These are phyloP conservation scores for Chrysanthemum makinoi DNA, from an alignment of 129 eudicot genomes.

Conservation along the genomic window DNA sequence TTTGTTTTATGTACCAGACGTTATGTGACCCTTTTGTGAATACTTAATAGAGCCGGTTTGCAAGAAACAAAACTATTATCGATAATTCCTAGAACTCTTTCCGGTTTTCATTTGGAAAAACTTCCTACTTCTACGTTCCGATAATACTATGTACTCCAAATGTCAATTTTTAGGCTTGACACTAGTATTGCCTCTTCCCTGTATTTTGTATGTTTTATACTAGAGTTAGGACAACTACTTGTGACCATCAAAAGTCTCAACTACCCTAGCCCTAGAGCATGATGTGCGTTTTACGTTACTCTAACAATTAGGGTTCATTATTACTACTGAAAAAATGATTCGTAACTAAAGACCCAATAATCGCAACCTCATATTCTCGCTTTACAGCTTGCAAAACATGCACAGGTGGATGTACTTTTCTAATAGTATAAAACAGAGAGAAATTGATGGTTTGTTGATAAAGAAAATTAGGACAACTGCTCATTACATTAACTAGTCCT, in stretches of 20 bases:
- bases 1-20: conserved; percentile 13
- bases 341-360: not conserved
- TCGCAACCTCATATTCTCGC: conserved; percentile 8
- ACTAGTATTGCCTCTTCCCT: not conserved
- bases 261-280: conserved; percentile 10
- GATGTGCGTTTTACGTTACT: conserved; percentile 4
- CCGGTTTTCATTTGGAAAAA: not conserved
- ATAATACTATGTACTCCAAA: conserved; percentile 22
- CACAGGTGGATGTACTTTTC: conserved; percentile 25
- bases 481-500: conserved; percentile 13
- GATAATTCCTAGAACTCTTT: conserved; percentile 17
- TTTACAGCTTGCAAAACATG: conserved; percentile 24
- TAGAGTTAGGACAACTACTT: conserved; percentile 5
- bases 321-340: not conserved
- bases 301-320: not conserved
- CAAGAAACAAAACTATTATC: conserved; percentile 3
- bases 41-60: conserved; percentile 12
- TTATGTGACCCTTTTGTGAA: conserved; percentile 17
- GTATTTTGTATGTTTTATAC: not conserved
- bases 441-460: conserved; percentile 8
- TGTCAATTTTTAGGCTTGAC: conserved; percentile 25
- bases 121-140: not conserved
- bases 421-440: not conserved
- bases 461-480: conserved; percentile 17
- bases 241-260: conserved; percentile 5